A percentile compares a stretch with the other conserved stretches of the same genome.
These are phyloP conservation scores for Kalanchoe fedtschenkoi DNA, from an alignment of 164 flowering plant genomes.

Conservation along the genomic window DNA sequence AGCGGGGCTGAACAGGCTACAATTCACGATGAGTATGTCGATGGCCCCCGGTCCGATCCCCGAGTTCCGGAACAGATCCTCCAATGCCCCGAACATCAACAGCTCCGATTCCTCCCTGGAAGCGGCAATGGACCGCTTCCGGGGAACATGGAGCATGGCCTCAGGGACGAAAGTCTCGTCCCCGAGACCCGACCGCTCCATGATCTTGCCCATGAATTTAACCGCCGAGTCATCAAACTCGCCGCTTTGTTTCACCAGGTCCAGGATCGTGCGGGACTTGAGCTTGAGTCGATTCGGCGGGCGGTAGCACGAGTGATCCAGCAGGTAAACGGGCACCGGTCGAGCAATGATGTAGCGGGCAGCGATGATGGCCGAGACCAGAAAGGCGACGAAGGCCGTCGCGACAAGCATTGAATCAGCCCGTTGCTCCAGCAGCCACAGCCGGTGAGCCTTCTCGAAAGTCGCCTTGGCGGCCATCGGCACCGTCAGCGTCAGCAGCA, in stretches of 20 bases:
- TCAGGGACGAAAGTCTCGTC: background rate
- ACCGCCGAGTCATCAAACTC: background rate
- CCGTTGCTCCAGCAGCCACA: no score
- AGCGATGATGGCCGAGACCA: no score
- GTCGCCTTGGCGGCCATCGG: no score
- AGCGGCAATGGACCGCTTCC: background rate
- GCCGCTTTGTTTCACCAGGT: background rate
- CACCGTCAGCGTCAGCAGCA: no score
- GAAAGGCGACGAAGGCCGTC: no score
- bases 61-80: background rate
- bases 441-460: no score
- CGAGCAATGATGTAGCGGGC: no score
- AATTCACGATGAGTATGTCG: background rate
- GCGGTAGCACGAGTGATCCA: no score
- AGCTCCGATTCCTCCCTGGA: background rate
- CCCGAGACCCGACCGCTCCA: background rate
- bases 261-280: constrained; percentile 19
- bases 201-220: background rate
- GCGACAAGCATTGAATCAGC: no score
- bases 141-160: background rate
- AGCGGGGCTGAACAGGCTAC: background rate
- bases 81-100: background rate
- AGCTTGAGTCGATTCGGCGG: no score
- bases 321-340: no score
- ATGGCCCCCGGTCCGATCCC: background rate